A percentile compares a stretch with the other conserved stretches of the same genome.
Evolutionary conservation across 352 stramenopile genomes (phyloP).

Genomic region (Achlya hypogyna): DNA sequence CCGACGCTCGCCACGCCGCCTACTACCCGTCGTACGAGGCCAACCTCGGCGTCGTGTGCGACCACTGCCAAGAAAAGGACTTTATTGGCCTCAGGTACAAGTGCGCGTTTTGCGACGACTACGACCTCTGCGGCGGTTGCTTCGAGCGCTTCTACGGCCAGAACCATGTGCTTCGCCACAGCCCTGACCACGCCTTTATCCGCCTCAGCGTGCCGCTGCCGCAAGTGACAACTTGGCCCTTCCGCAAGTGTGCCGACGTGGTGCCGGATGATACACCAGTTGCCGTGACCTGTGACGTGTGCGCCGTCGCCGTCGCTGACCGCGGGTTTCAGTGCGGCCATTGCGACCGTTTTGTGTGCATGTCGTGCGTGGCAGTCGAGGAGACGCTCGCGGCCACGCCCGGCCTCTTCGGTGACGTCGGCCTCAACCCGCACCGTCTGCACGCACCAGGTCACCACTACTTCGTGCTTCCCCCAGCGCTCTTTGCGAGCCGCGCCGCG

Average conservation of each 20-base stretch:
- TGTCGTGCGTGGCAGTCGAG: conserved; percentile 36
- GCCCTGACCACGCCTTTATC: conserved; percentile 51
- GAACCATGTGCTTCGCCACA: conserved; percentile 26
- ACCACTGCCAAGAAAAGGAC: conserved; percentile 51
- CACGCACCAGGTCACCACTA: conserved; percentile 61
- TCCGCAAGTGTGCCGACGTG: conserved; percentile 27
- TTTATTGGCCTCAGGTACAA: conserved; percentile 57
- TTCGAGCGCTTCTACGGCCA: conserved; percentile 37
- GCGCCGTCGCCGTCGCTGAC: conserved; percentile 14
- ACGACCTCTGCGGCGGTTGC: conserved; percentile 57
- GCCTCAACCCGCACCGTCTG: conserved; percentile 35
- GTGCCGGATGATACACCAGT: neutral
- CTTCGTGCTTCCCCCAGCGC: conserved; percentile 34
- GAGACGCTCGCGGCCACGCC: conserved; percentile 25
- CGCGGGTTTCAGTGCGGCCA: neutral
- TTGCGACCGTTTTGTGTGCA: conserved; percentile 36
- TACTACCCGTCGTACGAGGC: conserved; percentile 47
- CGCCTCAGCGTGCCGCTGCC: conserved; percentile 50
- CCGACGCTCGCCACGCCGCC: neutral
- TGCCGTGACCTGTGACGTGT: conserved; percentile 26
- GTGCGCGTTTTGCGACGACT: conserved; percentile 56
- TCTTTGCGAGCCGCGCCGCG: conserved; percentile 23
- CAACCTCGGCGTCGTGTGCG: conserved; percentile 61
- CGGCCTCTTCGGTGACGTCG: neutral
- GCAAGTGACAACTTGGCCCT: conserved; percentile 51